A percentile compares a stretch with the other conserved stretches of the same genome.
phyloP scores from a whole-genome alignment of 805 yeast species.

The Hanseniaspora lindneri region DNA sequence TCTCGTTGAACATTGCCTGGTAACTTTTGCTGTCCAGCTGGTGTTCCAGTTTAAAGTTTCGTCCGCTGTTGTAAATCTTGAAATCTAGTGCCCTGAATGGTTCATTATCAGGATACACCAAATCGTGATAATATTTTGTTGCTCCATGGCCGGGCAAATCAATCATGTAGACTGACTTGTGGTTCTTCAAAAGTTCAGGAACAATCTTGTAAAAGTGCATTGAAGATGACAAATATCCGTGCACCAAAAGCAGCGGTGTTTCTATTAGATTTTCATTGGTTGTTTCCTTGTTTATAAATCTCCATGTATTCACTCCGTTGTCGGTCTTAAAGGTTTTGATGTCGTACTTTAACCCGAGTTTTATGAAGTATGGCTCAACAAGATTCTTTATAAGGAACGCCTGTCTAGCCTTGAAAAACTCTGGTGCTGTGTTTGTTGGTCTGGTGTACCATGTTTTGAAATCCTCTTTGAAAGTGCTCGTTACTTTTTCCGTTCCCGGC shows the following conservation, averaged over 20 bases:
- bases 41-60: conserved; percentile 17
- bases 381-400: neutral
- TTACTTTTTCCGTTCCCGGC: neutral
- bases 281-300: conserved; percentile 3
- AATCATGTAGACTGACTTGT: conserved; percentile 53
- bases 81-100: conserved; percentile 16
- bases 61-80: conserved; percentile 7
- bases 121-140: conserved; percentile 27
- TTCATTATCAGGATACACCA: conserved; percentile 1
- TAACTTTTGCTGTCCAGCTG: conserved; percentile 23
- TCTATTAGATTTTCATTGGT: neutral
- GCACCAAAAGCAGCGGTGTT: conserved; percentile 47
- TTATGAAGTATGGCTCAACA: conserved; percentile 7
- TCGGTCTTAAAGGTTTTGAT: conserved; percentile 10
- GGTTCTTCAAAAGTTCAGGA: conserved; percentile 34
- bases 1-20: neutral
- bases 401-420: conserved; percentile 5
- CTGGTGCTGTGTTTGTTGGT: neutral
- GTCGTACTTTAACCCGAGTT: neutral
- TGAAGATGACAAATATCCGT: conserved; percentile 89
- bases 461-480: neutral
- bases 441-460: conserved; percentile 13
- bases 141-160: conserved; percentile 66
- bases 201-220: conserved; percentile 71
- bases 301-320: conserved; percentile 15